Conservation (phyloP, 176 grass and related monocot genomes). For the Alloteropsis semialata region DNA sequence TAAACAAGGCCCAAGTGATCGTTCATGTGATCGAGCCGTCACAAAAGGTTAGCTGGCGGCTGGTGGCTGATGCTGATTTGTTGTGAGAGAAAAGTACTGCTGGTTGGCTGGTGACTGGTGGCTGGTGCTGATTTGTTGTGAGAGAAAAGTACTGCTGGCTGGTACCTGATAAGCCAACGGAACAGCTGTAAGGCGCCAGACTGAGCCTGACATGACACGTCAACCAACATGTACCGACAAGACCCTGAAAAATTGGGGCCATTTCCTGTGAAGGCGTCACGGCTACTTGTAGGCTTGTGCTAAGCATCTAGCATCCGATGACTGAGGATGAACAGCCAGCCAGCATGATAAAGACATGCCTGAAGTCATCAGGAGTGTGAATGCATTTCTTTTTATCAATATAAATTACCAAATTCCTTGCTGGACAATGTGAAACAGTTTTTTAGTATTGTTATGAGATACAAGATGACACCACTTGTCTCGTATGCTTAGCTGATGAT, state of each 20-base stretch:
- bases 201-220: constrained; percentile 3
- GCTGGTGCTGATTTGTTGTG: too few species aligned
- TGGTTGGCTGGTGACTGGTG: too few species aligned
- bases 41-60: too few species aligned
- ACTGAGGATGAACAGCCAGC: background rate
- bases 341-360: background rate
- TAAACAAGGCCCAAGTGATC: too few species aligned
- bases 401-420: background rate
- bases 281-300: background rate
- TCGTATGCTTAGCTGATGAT: background rate
- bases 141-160: too few species aligned
- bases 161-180: too few species aligned
- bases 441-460: background rate
- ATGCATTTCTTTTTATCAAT: background rate
- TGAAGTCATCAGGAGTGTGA: background rate
- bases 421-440: background rate
- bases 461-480: background rate
- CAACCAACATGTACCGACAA: background rate
- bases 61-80: too few species aligned
- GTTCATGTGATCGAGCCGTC: background rate
- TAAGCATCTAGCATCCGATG: background rate
- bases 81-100: too few species aligned
- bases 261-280: background rate
- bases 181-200: background rate
- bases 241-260: background rate